phyloP scores from a whole-genome alignment of 495 filamentous ascomycete genomes.

The Hyaloscypha finlandica region DNA sequence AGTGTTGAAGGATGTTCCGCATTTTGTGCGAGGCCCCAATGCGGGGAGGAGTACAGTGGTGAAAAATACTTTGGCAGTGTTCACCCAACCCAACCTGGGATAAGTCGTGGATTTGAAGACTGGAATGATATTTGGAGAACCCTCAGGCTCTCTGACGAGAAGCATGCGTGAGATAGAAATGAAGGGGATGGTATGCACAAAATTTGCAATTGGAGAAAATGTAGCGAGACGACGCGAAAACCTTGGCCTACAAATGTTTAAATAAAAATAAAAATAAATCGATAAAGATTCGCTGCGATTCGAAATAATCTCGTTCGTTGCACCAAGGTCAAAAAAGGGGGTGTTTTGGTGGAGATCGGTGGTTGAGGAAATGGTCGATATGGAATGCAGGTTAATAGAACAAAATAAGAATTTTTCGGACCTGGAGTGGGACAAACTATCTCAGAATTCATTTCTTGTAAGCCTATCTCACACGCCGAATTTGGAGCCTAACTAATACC shows the following conservation, averaged over 20 bases:
- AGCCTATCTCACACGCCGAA: constrained; percentile 1
- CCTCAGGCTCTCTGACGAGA: background rate
- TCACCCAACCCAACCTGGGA: background rate
- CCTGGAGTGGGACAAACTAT: constrained; percentile 40
- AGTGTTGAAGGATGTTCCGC: background rate
- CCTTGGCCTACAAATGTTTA: background rate
- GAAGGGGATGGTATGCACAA: background rate
- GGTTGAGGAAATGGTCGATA: background rate
- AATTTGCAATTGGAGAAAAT: background rate
- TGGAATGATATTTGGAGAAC: constrained; percentile 3
- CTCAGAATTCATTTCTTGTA: constrained; percentile 43
- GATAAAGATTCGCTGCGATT: background rate
- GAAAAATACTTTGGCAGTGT: constrained; percentile 1
- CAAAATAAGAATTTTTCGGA: constrained; percentile 21
- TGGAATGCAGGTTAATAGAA: constrained; percentile 18
- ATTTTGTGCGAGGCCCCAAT: background rate
- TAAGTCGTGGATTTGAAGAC: background rate
- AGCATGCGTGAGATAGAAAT: background rate
- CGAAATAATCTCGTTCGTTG: background rate
- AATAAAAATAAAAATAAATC: background rate
- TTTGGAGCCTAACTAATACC: constrained; percentile 4
- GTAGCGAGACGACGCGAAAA: background rate
- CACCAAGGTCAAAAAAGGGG: background rate
- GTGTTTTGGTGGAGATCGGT: background rate
- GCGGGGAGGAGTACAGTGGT: background rate